Evolutionary conservation across 371 early-diverging fungal species (phyloP), one percentile per base, ranked within the genome.

Genomic region (Mortierella sp.): DNA sequence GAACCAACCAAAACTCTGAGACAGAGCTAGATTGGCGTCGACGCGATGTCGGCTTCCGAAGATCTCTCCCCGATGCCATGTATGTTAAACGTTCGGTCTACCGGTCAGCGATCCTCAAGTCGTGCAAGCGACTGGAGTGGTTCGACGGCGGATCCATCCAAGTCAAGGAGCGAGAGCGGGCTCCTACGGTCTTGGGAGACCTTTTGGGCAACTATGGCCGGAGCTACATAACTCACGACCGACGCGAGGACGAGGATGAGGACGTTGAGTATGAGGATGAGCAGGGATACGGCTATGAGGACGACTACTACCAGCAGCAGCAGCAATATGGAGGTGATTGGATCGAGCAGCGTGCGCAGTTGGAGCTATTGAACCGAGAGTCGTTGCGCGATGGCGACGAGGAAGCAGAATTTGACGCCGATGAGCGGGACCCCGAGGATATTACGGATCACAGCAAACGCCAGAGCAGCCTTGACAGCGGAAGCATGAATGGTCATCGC

Each of bases 61-160:
- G 84, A 11, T 68, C 80, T 1, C 78, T 92, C 50, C 85, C 88
- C 4, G 84, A 84, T 50, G 86, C 88, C 45, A 91, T 90, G 91
- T 83, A 78, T 60, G 77, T 83, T 47, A 84, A 91, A 76, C 82
- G 93, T 65, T 72, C 80, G 10, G 84, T 88, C 2, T 91, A 92
- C 72, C 82, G 93, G 10, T 90, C 93, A 1, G 76, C 89, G 3
- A 82, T 92, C 38, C 73, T 92, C 28, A 88, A 89, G 57, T 85
- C 82, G 28, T 90, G 90, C 77, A 82, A 82, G 24, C 81, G 78
- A 34, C 78, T 92, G n/a, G 81, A 80, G n/a, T 84, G 85, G 72
- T 77, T 92, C 42, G 92, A 92, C 81, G 89, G 89, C 42, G 79
- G 89, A 0, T 74, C 68, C 5, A 77, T 88, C 24, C 82, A 79